These are phyloP conservation scores for Ogataea saltuana DNA, from an alignment of 805 yeast genomes.

Conservation along the genomic window DNA sequence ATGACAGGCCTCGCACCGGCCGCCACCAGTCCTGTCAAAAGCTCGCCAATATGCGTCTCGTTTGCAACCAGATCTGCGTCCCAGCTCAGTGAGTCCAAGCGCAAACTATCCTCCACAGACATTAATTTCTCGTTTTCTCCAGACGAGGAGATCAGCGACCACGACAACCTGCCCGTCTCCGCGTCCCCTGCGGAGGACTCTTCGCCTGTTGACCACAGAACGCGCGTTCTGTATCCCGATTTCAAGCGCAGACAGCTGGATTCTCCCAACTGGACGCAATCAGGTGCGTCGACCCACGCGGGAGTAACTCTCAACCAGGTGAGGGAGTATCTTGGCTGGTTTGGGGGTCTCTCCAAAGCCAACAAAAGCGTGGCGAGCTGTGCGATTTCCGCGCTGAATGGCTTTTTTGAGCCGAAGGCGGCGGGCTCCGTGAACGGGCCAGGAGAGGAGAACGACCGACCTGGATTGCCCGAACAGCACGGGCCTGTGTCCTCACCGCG, in stretches of 20 bases:
- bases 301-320: conserved; percentile 22
- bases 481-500: no score
- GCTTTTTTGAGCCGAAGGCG: conserved; percentile 16
- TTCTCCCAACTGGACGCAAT: conserved; percentile 23
- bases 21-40: not conserved
- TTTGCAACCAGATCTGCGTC: not conserved
- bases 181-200: conserved; percentile 12
- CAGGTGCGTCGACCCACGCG: conserved; percentile 11
- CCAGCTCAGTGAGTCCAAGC: conserved; percentile 8
- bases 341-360: conserved; percentile 16
- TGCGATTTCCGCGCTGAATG: conserved; percentile 11
- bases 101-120: conserved; percentile 18
- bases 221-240: conserved; percentile 21
- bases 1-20: conserved; percentile 8
- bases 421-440: no score
- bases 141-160: conserved; percentile 11
- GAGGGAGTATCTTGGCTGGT: conserved; percentile 21
- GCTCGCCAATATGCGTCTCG: conserved; percentile 8
- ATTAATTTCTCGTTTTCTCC: conserved; percentile 21
- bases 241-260: conserved; percentile 22
- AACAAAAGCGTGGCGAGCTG: conserved; percentile 13
- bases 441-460: no score
- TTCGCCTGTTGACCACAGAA: conserved; percentile 19
- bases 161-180: not conserved
- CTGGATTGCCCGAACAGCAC: no score